Conservation (phyloP, 2,329 filamentous ascomycete genomes). For the Rutstroemia sp. region DNA sequence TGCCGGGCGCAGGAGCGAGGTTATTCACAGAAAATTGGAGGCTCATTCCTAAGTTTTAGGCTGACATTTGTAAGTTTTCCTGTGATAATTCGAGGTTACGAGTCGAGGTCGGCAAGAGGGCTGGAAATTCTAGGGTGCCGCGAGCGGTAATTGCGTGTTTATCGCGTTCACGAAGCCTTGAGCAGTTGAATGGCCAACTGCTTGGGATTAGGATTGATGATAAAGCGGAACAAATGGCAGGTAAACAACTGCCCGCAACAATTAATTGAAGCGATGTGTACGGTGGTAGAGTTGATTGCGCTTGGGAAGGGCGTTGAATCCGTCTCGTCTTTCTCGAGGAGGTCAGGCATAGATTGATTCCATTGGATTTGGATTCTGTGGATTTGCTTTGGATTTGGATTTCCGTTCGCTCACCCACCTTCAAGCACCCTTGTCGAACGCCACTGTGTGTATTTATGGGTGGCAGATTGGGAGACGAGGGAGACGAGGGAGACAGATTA, state of each 20-base stretch:
- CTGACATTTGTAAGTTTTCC: background rate
- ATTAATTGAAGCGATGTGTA: no score
- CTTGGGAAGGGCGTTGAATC: background rate
- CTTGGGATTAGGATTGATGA: no score
- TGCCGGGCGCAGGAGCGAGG: background rate
- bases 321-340: background rate
- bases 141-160: background rate
- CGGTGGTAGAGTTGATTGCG: no score
- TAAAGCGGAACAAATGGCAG: no score
- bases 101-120: background rate
- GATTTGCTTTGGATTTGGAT: no score
- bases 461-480: no score
- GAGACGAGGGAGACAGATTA: no score
- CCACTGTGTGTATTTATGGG: slow-evolving; percentile 6
- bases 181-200: no score
- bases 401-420: background rate
- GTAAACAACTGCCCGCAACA: no score
- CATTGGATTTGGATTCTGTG: background rate
- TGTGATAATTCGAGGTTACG: background rate
- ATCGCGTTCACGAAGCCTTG: background rate
- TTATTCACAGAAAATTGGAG: slow-evolving; percentile 4
- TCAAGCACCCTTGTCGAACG: background rate
- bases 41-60: slow-evolving; percentile 4
- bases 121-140: background rate
- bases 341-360: background rate